These are phyloP conservation scores for Trichomonas gallinae DNA, from an alignment of 208 protist species.

Conservation along the genomic window DNA sequence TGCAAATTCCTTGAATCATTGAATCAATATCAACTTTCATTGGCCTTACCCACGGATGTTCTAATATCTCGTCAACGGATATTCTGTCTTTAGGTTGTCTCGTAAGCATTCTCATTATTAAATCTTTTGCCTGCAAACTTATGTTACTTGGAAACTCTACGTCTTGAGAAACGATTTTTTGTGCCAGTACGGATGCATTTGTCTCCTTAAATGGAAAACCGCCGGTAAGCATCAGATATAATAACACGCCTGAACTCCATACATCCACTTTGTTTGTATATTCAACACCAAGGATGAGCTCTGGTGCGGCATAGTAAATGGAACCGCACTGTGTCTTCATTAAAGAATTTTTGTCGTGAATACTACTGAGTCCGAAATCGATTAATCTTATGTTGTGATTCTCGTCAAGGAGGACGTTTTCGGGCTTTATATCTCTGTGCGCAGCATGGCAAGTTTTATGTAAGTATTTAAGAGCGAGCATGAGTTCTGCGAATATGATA, in stretches of 20 bases:
- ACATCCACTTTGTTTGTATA: not conserved
- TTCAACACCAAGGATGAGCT: not conserved
- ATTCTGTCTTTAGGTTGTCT: not conserved
- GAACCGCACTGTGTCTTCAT: not conserved
- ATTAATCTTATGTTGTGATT: not conserved
- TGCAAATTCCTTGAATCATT: not conserved
- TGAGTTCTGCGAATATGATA: not conserved
- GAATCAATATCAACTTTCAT: not conserved
- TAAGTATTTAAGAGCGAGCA: not conserved
- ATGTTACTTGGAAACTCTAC: not conserved
- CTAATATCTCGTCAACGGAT: not conserved
- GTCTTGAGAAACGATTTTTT: not conserved
- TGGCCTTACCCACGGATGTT: not conserved
- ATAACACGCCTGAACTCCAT: constrained; percentile 4
- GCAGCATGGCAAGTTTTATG: not conserved
- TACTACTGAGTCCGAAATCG: not conserved
- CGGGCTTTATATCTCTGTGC: not conserved
- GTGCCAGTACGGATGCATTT: too few relatives aligned
- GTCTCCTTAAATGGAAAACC: not conserved
- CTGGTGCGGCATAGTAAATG: not conserved
- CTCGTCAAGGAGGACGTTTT: not conserved
- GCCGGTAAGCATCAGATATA: not conserved
- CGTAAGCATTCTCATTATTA: not conserved
- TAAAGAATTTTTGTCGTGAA: too few relatives aligned
- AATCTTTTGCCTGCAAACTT: not conserved